phyloP scores from a whole-genome alignment of 2,329 filamentous ascomycete species.

The Colletotrichum spinosum region DNA sequence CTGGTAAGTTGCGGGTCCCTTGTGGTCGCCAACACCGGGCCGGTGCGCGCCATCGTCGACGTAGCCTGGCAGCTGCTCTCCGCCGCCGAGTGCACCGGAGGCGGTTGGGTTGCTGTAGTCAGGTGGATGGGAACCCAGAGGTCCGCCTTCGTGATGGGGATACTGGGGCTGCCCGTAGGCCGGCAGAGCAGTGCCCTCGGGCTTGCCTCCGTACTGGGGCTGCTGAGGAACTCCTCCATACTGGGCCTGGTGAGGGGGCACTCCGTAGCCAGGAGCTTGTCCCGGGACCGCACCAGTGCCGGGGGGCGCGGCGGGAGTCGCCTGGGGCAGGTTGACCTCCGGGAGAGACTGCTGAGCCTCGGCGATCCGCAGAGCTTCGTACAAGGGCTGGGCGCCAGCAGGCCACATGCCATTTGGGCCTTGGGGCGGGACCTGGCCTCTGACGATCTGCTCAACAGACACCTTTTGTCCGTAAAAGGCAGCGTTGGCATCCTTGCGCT shows the following conservation, averaged over 20 bases:
- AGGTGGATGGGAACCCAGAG: constrained; percentile 25
- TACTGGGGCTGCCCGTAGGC: constrained; percentile 28
- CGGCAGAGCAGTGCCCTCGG: constrained; percentile 8
- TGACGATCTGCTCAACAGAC: constrained; percentile 59
- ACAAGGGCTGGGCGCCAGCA: constrained; percentile 44
- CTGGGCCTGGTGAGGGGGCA: constrained; percentile 20
- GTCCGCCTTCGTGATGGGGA: constrained; percentile 42
- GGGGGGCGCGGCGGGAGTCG: constrained; percentile 22
- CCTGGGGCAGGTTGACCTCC: constrained; percentile 36
- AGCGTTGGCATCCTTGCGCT: constrained; percentile 89
- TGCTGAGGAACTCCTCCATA: constrained; percentile 14
- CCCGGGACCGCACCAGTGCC: constrained; percentile 9
- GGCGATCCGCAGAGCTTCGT: constrained; percentile 47
- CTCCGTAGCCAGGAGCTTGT: constrained; percentile 12
- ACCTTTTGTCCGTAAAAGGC: constrained; percentile 80
- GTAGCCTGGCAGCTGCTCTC: constrained; percentile 34
- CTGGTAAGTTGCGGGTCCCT: constrained; percentile 28
- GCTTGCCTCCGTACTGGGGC: constrained; percentile 11
- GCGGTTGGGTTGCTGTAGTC: constrained; percentile 18
- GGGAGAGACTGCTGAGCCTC: constrained; percentile 42
- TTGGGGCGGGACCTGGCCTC: constrained; percentile 52
- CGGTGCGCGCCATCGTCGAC: constrained; percentile 35
- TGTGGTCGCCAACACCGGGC: constrained; percentile 36
- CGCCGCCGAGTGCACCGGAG: constrained; percentile 24
- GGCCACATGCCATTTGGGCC: constrained; percentile 46